Conservation (phyloP, 208 protist species). For the Leishmania amazonensis region DNA sequence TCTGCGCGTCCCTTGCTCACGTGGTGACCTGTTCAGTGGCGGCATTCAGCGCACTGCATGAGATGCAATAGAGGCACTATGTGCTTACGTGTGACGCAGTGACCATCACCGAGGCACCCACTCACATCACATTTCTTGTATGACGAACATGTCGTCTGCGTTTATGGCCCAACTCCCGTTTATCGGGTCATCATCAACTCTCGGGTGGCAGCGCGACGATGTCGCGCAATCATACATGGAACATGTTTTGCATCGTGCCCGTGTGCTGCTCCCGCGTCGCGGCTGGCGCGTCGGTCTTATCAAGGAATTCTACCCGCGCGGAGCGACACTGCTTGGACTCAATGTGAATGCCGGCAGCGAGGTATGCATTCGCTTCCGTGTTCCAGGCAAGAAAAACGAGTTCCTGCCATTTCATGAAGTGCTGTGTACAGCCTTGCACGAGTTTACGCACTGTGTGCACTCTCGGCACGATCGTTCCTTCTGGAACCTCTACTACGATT, state of each 20-base stretch:
- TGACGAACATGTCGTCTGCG: conserved; percentile 17
- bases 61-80: not conserved
- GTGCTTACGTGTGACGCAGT: not conserved
- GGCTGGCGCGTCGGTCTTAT: conserved; percentile 66
- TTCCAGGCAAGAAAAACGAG: conserved; percentile 49
- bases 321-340: conserved; percentile 70
- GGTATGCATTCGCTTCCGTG: conserved; percentile 82
- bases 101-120: not conserved
- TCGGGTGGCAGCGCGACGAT: conserved; percentile 66
- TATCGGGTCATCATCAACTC: conserved; percentile 54
- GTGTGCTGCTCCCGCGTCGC: conserved; percentile 46
- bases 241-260: conserved; percentile 51
- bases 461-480: conserved; percentile 71
- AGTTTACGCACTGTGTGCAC: conserved; percentile 82
- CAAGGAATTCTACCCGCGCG: conserved; percentile 89
- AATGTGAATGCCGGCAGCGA: conserved; percentile 84
- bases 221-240: conserved; percentile 72
- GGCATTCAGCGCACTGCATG: not conserved
- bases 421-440: conserved; percentile 87
- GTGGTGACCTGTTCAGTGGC: not conserved
- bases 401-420: conserved; percentile 91
- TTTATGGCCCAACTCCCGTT: conserved; percentile 32
- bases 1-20: not conserved
- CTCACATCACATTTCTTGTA: not conserved
- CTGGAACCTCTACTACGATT: conserved; percentile 76